A percentile compares a stretch with the other conserved stretches of the same genome.
Conservation (phyloP, 1,139 yeast species). For the Yamadazyma dendronema region DNA sequence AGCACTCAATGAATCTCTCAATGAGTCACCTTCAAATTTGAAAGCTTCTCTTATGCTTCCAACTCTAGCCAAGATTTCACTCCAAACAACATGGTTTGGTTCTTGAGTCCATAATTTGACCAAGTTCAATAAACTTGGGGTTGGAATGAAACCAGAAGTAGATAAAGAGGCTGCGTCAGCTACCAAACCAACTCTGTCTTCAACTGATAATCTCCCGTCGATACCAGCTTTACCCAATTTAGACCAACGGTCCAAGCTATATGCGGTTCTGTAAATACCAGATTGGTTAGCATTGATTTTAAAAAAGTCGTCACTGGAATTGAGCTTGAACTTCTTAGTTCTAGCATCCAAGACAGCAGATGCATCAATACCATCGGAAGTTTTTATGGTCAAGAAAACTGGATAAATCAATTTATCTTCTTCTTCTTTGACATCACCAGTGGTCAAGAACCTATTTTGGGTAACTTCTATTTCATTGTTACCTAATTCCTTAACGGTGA, state of each 20-base stretch:
- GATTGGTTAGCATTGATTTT: constrained; percentile 82
- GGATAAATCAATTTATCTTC: constrained; percentile 67
- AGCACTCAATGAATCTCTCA: constrained; percentile 54
- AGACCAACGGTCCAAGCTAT: constrained; percentile 65
- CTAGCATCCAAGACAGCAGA: constrained; percentile 57
- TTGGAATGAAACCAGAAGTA: constrained; percentile 68
- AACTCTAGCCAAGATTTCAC: constrained; percentile 57
- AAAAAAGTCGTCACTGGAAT: constrained; percentile 53
- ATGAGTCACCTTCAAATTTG: constrained; percentile 61
- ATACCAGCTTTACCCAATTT: constrained; percentile 72
- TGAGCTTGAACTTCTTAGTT: constrained; percentile 46
- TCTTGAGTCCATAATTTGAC: constrained; percentile 69
- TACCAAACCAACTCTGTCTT: constrained; percentile 82
- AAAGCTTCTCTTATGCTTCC: constrained; percentile 63
- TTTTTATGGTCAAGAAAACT: constrained; percentile 75
- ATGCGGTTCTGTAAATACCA: constrained; percentile 80
- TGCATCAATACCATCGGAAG: constrained; percentile 65
- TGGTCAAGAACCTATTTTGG: constrained; percentile 76
- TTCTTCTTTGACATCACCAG: constrained; percentile 79
- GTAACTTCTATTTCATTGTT: constrained; percentile 49
- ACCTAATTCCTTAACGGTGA: constrained; percentile 51
- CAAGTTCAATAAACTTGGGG: constrained; percentile 63
- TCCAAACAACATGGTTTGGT: constrained; percentile 75
- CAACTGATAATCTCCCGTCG: constrained; percentile 66
- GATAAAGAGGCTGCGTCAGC: constrained; percentile 79